Percentiles rank a stretch among this genome's conserved stretches.
Evolutionary conservation across 1,139 yeast species (phyloP).

Genomic region (Pichia sp.): DNA sequence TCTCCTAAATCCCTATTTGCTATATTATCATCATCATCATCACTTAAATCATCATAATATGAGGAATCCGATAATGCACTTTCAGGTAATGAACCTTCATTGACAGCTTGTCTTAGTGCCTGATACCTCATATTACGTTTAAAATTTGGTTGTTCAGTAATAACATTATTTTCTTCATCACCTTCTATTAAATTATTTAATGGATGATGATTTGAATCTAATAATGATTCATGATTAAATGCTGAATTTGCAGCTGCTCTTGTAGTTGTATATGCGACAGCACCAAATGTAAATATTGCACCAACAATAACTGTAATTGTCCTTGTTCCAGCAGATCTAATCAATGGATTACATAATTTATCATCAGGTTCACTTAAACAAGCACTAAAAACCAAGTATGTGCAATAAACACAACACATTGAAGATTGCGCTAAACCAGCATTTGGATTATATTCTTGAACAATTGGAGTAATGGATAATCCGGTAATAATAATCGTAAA

Average conservation of each 20-base stretch:
- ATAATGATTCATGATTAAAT: constrained; percentile 45
- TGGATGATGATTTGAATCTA: constrained; percentile 21
- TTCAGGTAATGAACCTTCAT: constrained; percentile 90
- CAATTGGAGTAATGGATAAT: constrained; percentile 70
- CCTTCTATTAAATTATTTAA: constrained; percentile 12
- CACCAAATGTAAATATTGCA: constrained; percentile 87
- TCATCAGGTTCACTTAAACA: constrained; percentile 97
- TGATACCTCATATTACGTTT: constrained; percentile 76
- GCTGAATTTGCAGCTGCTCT: constrained; percentile 87
- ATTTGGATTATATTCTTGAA: constrained; percentile 89
- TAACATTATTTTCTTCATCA: constrained; percentile 24
- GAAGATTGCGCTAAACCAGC: constrained; percentile 97
- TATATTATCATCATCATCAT: constrained; percentile 32
- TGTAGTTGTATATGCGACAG: constrained; percentile 95
- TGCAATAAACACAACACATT: constrained; percentile 91
- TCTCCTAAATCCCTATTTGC: constrained; percentile 32
- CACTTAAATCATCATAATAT: constrained; percentile 51
- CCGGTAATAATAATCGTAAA: constrained; percentile 59
- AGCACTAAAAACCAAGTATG: constrained; percentile 87
- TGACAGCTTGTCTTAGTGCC: constrained; percentile 89
- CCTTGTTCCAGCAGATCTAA: constrained; percentile 84
- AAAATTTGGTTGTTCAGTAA: constrained; percentile 48
- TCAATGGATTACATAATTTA: constrained; percentile 80
- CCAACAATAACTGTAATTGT: constrained; percentile 86
- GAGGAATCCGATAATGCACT: constrained; percentile 73